Percentiles rank a stretch among this genome's conserved stretches.
phyloP scores from a whole-genome alignment of 768 basidiomycete genomes.

The Tylopilus rubrobrunneus region DNA sequence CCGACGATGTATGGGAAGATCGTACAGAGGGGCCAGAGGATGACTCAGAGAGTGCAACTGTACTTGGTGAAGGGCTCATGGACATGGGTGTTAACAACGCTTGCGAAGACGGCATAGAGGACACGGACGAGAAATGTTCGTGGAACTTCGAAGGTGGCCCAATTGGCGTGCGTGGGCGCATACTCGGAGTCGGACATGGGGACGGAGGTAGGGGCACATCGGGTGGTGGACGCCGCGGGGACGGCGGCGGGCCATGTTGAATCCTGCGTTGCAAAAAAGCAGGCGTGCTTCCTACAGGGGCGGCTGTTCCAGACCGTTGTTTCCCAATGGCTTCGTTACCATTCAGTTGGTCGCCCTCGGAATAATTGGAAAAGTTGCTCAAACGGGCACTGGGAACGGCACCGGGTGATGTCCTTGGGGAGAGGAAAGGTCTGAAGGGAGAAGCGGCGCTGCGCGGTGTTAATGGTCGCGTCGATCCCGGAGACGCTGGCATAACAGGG shows the following conservation, averaged over 20 bases:
- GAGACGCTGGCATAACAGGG: constrained; percentile 10
- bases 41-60: constrained; percentile 24
- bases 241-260: constrained; percentile 21
- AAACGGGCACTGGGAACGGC: neutral
- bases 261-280: constrained; percentile 31
- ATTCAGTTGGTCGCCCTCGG: constrained; percentile 7
- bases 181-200: constrained; percentile 4
- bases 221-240: constrained; percentile 27
- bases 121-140: constrained; percentile 31
- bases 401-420: constrained; percentile 9
- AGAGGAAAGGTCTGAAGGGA: constrained; percentile 21
- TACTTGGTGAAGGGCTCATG: constrained; percentile 19
- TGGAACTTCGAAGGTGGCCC: constrained; percentile 28
- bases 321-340: constrained; percentile 6
- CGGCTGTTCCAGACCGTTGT: constrained; percentile 15
- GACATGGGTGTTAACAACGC: constrained; percentile 5
- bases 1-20: constrained; percentile 20
- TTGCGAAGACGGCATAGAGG: constrained; percentile 19
- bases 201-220: constrained; percentile 30
- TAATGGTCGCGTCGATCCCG: constrained; percentile 13
- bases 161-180: constrained; percentile 11
- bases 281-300: constrained; percentile 13
- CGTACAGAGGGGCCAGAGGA: constrained; percentile 28
- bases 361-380: neutral
- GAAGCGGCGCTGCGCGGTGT: constrained; percentile 15